Evolutionary conservation across 768 basidiomycete species (phyloP), one percentile per base, ranked within the genome.

Genomic region (Auricularia cornea): DNA sequence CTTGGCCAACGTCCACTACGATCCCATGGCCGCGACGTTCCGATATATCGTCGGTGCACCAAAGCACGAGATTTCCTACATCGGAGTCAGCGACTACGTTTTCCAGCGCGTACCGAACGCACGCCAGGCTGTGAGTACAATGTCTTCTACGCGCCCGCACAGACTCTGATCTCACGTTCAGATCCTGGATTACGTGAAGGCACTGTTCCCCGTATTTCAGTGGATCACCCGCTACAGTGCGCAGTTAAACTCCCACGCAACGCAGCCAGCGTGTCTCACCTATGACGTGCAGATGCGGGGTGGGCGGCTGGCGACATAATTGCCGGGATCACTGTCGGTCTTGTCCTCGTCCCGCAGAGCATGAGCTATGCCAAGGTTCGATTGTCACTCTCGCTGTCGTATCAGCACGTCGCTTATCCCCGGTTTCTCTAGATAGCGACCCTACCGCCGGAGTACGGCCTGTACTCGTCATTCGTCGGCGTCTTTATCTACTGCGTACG

Each of bases 221-320:
- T 98, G 94, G 94, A 87, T 91, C 44, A 80, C 84, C 3, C 82
- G 92, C 70, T 98, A 98, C 77, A 96, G 90, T 89, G n/a, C n/a
- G n/a, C n/a, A n/a, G n/a, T n/a, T n/a, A n/a, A n/a, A n/a, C n/a
- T n/a, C n/a, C n/a, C n/a, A 62, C 67, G 86, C 77, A 28, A 4
- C 44, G 23, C 44, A 11, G n/a, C n/a, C 28, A 10, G 35, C n/a
- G n/a, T n/a, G n/a, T n/a, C n/a, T 10, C 28, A 20, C 54, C 10
- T 28, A 11, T 60, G n/a, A 26, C 20, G 35, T 60, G 32, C 41
- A 57, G 54, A 57, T 26, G 16, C 26, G 12, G 54, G 54, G 10
- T 57, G 54, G 62, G 52, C 52, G 4, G 28, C 29, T 6, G 54
- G 94, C 29, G 94, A 98, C 75, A 68, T 96, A n/a, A 86, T 97